phyloP scores from a whole-genome alignment of 305 asterid species.

The Rubia peregrina region DNA sequence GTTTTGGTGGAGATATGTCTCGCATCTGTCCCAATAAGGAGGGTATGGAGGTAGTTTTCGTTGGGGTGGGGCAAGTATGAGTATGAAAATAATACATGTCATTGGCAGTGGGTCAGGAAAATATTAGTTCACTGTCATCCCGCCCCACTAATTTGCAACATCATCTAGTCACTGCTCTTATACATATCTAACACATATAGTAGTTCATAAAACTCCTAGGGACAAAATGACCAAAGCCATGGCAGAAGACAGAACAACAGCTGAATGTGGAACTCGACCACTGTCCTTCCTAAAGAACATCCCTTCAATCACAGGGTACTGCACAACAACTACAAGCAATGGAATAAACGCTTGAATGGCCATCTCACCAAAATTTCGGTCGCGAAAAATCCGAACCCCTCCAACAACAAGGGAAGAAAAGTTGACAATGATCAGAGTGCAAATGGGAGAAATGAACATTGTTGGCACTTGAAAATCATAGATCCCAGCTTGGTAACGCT shows the following conservation, averaged over 20 bases:
- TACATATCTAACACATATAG: no score
- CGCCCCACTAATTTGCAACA: no score
- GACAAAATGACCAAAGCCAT: slow-evolving; percentile 23
- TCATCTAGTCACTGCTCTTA: no score
- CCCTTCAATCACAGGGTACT: slow-evolving; percentile 56
- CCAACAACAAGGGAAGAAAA: slow-evolving; percentile 36
- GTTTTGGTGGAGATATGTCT: no score
- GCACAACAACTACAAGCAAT: slow-evolving; percentile 30
- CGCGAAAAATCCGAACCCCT: slow-evolving; percentile 12
- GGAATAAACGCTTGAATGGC: slow-evolving; percentile 35
- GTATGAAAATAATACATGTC: no score
- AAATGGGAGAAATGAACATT: slow-evolving; percentile 40
- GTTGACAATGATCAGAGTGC: slow-evolving; percentile 42
- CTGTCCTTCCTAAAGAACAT: slow-evolving; percentile 57
- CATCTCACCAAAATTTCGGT: slow-evolving; percentile 29
- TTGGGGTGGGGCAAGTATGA: no score
- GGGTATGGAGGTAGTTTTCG: no score
- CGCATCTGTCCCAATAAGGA: no score
- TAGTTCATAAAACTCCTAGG: slow-evolving; percentile 8
- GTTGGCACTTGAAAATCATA: slow-evolving; percentile 44
- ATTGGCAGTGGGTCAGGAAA: no score
- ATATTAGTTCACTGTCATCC: no score
- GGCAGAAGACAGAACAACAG: slow-evolving; percentile 26
- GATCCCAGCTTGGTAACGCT: slow-evolving; percentile 41
- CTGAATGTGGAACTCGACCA: slow-evolving; percentile 37